phyloP scores from a whole-genome alignment of 371 early-diverging fungal species.

The Actinomortierella ambigua region DNA sequence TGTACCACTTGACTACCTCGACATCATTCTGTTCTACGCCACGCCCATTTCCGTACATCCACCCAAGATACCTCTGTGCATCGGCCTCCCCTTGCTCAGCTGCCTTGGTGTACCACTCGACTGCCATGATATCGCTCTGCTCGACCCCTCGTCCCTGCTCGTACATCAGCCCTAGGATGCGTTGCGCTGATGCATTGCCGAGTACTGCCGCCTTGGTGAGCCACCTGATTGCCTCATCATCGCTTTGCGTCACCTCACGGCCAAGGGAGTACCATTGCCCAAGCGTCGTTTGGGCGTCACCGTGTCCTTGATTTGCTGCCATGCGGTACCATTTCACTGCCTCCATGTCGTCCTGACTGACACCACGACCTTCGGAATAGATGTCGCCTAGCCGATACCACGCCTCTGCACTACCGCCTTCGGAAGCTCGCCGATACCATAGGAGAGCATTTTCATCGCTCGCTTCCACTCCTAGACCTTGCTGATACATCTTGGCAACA shows the following conservation, averaged over 20 bases:
- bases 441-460: constrained; percentile 69
- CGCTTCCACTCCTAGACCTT: constrained; percentile 72
- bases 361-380: constrained; percentile 84
- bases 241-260: constrained; percentile 69
- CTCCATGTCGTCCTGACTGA: constrained; percentile 63
- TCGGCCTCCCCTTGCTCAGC: too few species aligned
- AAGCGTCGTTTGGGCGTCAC: constrained; percentile 82
- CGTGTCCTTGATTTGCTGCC: constrained; percentile 66
- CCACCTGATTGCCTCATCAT: too few species aligned
- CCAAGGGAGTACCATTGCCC: constrained; percentile 88
- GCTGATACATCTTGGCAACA: constrained; percentile 79
- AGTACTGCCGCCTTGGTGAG: constrained; percentile 75
- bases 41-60: constrained; percentile 84
- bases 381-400: constrained; percentile 72
- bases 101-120: constrained; percentile 73
- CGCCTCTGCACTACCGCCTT: constrained; percentile 74
- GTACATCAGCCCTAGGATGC: too few species aligned
- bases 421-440: constrained; percentile 79
- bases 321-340: constrained; percentile 76
- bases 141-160: too few species aligned
- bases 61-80: constrained; percentile 87
- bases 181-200: constrained; percentile 53
- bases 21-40: constrained; percentile 68
- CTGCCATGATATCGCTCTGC: constrained; percentile 55
- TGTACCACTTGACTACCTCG: constrained; percentile 80